Base-by-base conservation (phyloP, 2,329 filamentous ascomycete species). In the Trichocomaceae sp. region DNA sequence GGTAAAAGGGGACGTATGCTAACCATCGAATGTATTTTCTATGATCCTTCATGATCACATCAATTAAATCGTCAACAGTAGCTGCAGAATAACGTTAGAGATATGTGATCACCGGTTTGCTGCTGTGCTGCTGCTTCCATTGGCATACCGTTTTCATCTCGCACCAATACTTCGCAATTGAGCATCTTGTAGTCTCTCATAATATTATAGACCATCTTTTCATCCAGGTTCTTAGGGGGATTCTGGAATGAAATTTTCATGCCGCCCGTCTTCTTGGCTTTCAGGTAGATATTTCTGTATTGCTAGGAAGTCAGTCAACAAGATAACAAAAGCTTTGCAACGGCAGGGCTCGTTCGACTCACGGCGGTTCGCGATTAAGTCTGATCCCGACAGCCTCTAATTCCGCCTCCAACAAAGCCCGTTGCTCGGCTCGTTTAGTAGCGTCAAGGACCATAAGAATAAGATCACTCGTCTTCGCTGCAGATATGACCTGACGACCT, bases 31-130 rank as follows among this genome's bases (percentile, higher is more conserved):
- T 96, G 78, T 99, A 99, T 73, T 95, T 99, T 68, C 93, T 81
- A 77, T 99, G 93, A 69, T 96, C 90, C 73, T 93, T 95, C 92
- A 97, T 97, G 74, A 99, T 96, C 58, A 96, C 90, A 72, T 99
- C 93, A 75, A 99, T 99, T 72, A 99, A 88, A 73, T 99, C 92
- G 75, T 99, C 93, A 35, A 99, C 90, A 1, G 93, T 97, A 41
- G 87, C 90, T 83, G 57, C 10, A 15, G 13, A 46, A 15, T 45
- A 23, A 47, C 58, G 20, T 53, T 20, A 47, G 50, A 44, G 13
- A 52, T 19, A 35, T 35, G 10, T 57, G 17, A 19, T n/a, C 3
- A 17, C n/a, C 20, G n/a, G 26, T 52, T 22, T 17, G 29, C 4
- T 2, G 33, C 45, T 37, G 59, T 29, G 26, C 26, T 6, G 26